Conservation (phyloP, 106 monocot genomes). For the Dendrobium officinale region DNA sequence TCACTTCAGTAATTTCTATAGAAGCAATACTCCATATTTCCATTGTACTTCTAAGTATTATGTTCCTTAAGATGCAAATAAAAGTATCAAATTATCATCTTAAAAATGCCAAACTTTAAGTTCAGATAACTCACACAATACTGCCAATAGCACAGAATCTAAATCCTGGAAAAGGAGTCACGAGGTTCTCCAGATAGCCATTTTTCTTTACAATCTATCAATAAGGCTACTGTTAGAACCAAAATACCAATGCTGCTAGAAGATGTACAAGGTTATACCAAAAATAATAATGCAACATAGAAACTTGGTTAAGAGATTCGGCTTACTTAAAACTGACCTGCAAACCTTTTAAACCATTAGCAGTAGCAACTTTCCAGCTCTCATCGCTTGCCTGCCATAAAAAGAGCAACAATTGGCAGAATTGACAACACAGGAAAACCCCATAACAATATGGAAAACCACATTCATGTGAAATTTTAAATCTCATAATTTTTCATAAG, state of each 20-base stretch:
- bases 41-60: not conserved
- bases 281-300: not conserved
- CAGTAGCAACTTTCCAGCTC: constrained; percentile 40
- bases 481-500: not conserved
- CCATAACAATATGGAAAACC: not conserved
- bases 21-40: not conserved
- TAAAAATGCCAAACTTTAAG: not conserved
- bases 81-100: not conserved
- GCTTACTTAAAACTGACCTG: constrained; percentile 44
- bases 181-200: constrained; percentile 52
- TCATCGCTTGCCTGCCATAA: constrained; percentile 28
- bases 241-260: not conserved
- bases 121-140: constrained; percentile 43
- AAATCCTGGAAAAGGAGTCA: constrained; percentile 43
- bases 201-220: constrained; percentile 54
- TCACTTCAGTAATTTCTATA: not conserved
- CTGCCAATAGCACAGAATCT: constrained; percentile 38
- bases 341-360: constrained; percentile 60
- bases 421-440: not conserved
- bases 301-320: not conserved
- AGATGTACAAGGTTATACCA: not conserved
- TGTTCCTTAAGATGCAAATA: not conserved
- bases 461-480: not conserved
- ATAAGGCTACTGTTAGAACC: not conserved
- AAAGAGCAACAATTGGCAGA: not conserved